phyloP scores from a whole-genome alignment of 2,329 filamentous ascomycete genomes.

The Apiospora marii region DNA sequence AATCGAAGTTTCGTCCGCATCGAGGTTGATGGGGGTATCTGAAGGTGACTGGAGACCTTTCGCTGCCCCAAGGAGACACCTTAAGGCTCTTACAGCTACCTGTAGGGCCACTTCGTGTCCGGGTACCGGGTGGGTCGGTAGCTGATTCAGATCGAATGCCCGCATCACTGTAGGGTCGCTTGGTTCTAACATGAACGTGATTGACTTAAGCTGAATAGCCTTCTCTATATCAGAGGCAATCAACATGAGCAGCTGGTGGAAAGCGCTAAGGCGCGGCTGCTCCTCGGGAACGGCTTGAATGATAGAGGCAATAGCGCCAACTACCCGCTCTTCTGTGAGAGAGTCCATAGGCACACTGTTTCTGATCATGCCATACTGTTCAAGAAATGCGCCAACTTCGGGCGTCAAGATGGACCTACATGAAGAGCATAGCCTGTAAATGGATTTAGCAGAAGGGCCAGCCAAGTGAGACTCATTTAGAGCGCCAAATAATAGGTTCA shows the following conservation, averaged over 20 bases:
- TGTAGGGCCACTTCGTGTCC: slow-evolving; percentile 56
- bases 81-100: slow-evolving; percentile 63
- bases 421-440: slow-evolving; percentile 76
- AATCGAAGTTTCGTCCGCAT: slow-evolving; percentile 51
- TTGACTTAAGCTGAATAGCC: slow-evolving; percentile 46
- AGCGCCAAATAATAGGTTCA: slow-evolving; percentile 78
- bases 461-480: slow-evolving; percentile 69
- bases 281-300: slow-evolving; percentile 74
- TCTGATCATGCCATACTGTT: slow-evolving; percentile 74
- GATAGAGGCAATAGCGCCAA: slow-evolving; percentile 77
- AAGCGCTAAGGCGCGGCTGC: slow-evolving; percentile 58
- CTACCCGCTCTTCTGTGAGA: slow-evolving; percentile 74
- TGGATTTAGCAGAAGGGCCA: slow-evolving; percentile 76
- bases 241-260: slow-evolving; percentile 66
- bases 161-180: slow-evolving; percentile 40
- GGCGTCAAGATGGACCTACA: slow-evolving; percentile 74
- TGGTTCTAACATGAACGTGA: slow-evolving; percentile 37
- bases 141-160: slow-evolving; percentile 39
- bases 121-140: slow-evolving; percentile 34
- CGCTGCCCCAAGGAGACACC: slow-evolving; percentile 74
- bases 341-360: slow-evolving; percentile 67
- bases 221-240: slow-evolving; percentile 68
- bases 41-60: slow-evolving; percentile 74
- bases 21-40: slow-evolving; percentile 73
- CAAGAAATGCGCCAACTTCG: slow-evolving; percentile 73